A percentile compares a stretch with the other conserved stretches of the same genome.
Conservation (phyloP, 1,139 yeast genomes). For the Pichia sp. region DNA sequence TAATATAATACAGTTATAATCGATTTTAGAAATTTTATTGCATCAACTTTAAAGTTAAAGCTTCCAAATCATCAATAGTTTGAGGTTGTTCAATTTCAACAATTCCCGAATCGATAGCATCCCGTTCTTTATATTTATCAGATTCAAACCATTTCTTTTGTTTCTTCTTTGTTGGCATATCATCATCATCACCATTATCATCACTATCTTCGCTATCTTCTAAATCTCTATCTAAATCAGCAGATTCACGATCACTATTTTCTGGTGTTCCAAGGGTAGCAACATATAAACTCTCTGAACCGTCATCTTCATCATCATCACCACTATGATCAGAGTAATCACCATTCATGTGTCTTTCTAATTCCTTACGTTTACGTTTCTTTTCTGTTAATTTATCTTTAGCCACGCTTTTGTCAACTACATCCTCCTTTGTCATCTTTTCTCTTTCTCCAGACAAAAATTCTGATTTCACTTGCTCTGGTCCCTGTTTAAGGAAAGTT, state of each 20-base stretch:
- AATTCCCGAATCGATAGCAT: constrained; percentile 29
- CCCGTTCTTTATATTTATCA: constrained; percentile 18
- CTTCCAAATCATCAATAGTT: constrained; percentile 88
- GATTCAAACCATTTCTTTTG: constrained; percentile 58
- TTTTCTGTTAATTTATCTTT: constrained; percentile 78
- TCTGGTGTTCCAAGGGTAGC: constrained; percentile 20
- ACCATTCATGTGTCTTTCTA: constrained; percentile 52
- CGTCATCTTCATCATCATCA: constrained; percentile 16
- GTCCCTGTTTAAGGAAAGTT: constrained; percentile 74
- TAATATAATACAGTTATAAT: background rate
- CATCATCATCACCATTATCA: constrained; percentile 36
- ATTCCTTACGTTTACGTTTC: constrained; percentile 82
- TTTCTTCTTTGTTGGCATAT: constrained; percentile 41
- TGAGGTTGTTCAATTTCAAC: constrained; percentile 83
- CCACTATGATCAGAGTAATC: constrained; percentile 34
- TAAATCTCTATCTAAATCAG: constrained; percentile 47
- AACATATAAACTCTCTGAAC: constrained; percentile 19
- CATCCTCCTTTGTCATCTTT: constrained; percentile 65
- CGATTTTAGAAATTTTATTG: constrained; percentile 5
- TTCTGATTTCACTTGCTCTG: constrained; percentile 53
- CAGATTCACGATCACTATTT: constrained; percentile 24
- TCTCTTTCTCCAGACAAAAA: constrained; percentile 63
- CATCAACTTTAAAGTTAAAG: constrained; percentile 66
- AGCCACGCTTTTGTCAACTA: constrained; percentile 75
- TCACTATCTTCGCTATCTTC: constrained; percentile 32